Evolutionary conservation across 1,139 yeast genomes (phyloP).

Genomic region (Suhomyces bokatorum): DNA sequence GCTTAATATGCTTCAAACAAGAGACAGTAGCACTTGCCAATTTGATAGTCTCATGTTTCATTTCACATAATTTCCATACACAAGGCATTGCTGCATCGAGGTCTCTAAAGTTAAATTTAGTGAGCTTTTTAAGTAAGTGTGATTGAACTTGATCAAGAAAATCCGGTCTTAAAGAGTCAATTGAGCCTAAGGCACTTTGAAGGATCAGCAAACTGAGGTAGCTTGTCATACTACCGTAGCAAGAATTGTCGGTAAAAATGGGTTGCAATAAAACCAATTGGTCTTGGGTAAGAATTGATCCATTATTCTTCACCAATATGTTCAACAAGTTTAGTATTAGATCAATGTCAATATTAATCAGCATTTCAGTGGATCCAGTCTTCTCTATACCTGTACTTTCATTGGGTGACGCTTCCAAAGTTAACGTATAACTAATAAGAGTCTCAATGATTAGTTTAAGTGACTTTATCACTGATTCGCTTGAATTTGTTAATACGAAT

Average conservation of each 20-base stretch:
- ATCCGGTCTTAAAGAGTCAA: constrained; percentile 47
- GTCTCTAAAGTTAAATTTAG: constrained; percentile 59
- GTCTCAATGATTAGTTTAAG: constrained; percentile 25
- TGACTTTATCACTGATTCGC: constrained; percentile 14
- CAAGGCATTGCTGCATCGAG: constrained; percentile 71
- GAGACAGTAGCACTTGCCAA: constrained; percentile 63
- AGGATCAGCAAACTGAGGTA: constrained; percentile 56
- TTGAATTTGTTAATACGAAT: constrained; percentile 31
- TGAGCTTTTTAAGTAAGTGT: constrained; percentile 52
- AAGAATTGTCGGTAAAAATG: constrained; percentile 49
- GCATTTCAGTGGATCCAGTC: neutral
- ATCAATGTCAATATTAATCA: constrained; percentile 22
- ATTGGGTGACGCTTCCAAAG: constrained; percentile 8
- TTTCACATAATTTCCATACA: constrained; percentile 53
- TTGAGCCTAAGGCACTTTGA: constrained; percentile 45
- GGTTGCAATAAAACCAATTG: constrained; percentile 65
- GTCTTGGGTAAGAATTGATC: constrained; percentile 57
- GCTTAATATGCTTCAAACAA: constrained; percentile 50
- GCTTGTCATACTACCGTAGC: constrained; percentile 37
- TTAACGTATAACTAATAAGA: constrained; percentile 23
- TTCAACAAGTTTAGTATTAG: constrained; percentile 51
- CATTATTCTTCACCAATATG: constrained; percentile 51
- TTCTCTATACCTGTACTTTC: neutral
- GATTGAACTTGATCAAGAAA: constrained; percentile 54
- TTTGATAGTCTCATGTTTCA: constrained; percentile 47